Evolutionary conservation across 1,139 yeast species (phyloP).

Genomic region (Taphrina deformans): DNA sequence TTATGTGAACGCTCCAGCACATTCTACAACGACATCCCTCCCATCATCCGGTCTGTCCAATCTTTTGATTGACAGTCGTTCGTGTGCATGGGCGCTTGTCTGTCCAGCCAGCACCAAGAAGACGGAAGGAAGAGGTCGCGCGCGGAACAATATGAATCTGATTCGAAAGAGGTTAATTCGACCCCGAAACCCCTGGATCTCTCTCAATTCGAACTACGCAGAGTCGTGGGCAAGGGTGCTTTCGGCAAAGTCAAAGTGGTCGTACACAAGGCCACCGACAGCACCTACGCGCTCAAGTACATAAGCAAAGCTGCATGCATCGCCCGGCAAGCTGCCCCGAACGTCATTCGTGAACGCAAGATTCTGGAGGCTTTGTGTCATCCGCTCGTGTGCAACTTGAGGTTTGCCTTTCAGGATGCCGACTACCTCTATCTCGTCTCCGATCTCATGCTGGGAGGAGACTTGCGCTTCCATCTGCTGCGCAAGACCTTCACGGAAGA

Average conservation of each 20-base stretch:
- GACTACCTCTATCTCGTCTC: constrained; percentile 57
- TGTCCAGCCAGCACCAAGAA: not conserved
- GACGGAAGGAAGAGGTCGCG: not conserved
- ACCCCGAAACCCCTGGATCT: not conserved
- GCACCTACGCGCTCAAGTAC: constrained; percentile 38
- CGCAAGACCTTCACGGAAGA: constrained; percentile 57
- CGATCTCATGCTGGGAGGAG: constrained; percentile 88
- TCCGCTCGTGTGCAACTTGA: constrained; percentile 76
- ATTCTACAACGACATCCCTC: not conserved
- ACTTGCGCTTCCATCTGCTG: constrained; percentile 71
- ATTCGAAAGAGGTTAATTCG: not conserved
- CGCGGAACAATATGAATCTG: not conserved
- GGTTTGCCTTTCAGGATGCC: constrained; percentile 78
- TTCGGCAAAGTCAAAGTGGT: constrained; percentile 39
- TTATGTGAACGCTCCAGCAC: not conserved
- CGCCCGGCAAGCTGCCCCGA: constrained; percentile 44
- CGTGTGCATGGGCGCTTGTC: constrained; percentile 7
- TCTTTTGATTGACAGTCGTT: not conserved
- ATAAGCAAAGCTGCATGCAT: constrained; percentile 37
- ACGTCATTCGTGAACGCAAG: constrained; percentile 62
- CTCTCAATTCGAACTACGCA: constrained; percentile 34
- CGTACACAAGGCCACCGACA: constrained; percentile 34
- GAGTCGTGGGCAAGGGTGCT: constrained; percentile 39
- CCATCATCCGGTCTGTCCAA: not conserved
- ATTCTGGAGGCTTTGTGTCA: constrained; percentile 65